Evolutionary conservation across 148 eudicot species (phyloP), one percentile per base, ranked within the genome.

Genomic region (Euryodendron excelsum): DNA sequence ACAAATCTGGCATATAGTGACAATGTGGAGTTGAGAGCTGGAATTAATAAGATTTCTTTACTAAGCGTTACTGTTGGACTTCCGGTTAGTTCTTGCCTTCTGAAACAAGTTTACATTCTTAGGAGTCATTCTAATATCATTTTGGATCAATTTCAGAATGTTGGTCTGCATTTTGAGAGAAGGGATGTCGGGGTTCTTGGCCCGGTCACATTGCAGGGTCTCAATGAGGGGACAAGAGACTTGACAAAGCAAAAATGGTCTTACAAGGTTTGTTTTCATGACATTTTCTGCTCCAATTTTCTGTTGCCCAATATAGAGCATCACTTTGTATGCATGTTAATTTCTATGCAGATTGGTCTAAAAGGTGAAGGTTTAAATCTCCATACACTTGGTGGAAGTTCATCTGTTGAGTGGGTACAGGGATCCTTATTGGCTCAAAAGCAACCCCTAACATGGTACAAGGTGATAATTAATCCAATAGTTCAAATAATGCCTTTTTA

Each of bases 111-210:
- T 60, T 8, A 2, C 0, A 13, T 39, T 68, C 44, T 44, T 69
- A 28, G 48, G 1, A 55, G 10, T 9, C 15, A 25, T 53, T 36
- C 31, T 52, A 12, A 34, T 36, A 4, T 23, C 28, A 28, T 64
- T 23, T 23, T 37, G 74, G 55, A 34, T 86, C 21, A 4, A 21
- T 88, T 34, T 76, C 90, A 96, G 98, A 90, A 93, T 65, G 94
- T 90, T 60, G 98, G 97, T 0, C 47, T 67, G 30, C 98, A 91
- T 81, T 96, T 88, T 60, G 99, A 96, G 86, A 89, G 39, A 59
- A 88, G 85, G 83, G 88, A 91, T 34, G 76, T 90, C 73, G 99
- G 99, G 5, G 93, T 96, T 81, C 97, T 93, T 74, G 99, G 99
- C 73, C 98, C 99, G 20, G 84, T 93, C 74, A 90, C 83, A 27